Evolutionary conservation across 2,329 filamentous ascomycete species (phyloP).

Genomic region (Zymoseptoria crescenta): DNA sequence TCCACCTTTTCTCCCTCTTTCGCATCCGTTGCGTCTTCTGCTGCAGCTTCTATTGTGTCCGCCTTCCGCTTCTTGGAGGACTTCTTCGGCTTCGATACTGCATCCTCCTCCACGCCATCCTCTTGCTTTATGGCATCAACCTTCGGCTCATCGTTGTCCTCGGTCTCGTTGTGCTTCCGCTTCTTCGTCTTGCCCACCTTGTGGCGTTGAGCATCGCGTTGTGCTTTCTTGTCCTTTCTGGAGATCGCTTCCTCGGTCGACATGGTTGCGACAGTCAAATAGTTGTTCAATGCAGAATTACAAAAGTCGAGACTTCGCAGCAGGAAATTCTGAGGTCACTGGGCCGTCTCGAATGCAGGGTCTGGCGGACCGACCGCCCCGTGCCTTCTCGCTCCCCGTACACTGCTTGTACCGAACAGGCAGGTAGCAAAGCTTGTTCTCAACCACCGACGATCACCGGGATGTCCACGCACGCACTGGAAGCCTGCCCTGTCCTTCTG

Average conservation of each 20-base stretch:
- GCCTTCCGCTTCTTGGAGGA: conserved; percentile 11
- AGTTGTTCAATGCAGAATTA: background rate
- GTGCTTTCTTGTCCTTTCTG: conserved; percentile 30
- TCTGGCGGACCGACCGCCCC: background rate
- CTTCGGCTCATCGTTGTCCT: conserved; percentile 8
- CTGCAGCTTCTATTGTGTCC: conserved; percentile 2
- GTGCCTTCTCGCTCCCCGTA: too few relatives aligned
- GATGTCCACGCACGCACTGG: background rate
- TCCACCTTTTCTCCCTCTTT: conserved; percentile 11
- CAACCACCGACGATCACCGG: background rate
- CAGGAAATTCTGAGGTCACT: background rate
- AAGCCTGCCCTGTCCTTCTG: background rate
- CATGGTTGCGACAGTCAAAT: background rate
- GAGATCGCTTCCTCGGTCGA: conserved; percentile 9
- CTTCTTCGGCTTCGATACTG: conserved; percentile 11
- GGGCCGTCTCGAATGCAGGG: background rate
- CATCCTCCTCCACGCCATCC: conserved; percentile 7
- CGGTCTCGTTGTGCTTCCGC: conserved; percentile 22
- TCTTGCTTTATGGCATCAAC: conserved; percentile 9
- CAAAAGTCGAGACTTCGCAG: background rate
- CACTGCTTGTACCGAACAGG: background rate
- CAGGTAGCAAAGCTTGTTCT: background rate
- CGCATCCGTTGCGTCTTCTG: conserved; percentile 12
- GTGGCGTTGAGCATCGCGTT: conserved; percentile 28
- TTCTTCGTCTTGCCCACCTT: conserved; percentile 31